phyloP scores from a whole-genome alignment of 2,329 filamentous ascomycete species.

The Epichloe amarillans region DNA sequence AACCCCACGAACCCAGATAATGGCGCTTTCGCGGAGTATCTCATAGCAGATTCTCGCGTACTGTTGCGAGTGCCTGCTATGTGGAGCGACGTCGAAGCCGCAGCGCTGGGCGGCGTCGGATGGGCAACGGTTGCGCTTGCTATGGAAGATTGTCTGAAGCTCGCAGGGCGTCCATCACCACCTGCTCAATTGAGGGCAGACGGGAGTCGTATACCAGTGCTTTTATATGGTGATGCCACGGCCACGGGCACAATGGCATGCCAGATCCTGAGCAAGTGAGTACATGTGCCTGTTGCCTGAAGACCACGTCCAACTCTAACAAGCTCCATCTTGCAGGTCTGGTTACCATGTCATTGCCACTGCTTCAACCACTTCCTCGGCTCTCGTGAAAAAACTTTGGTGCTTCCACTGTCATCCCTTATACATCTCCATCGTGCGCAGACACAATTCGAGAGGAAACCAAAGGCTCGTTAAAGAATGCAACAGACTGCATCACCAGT shows the following conservation, averaged over 20 bases:
- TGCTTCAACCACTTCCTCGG: not conserved
- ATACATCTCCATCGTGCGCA: not conserved
- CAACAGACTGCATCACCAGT: not conserved
- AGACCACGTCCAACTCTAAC: not conserved
- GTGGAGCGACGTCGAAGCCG: conserved; percentile 11
- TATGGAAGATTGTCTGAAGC: conserved; percentile 4
- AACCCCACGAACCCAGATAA: not conserved
- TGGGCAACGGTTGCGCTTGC: conserved; percentile 12
- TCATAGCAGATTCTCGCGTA: conserved; percentile 1
- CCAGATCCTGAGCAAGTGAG: conserved; percentile 15
- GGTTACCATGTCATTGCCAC: conserved; percentile 1
- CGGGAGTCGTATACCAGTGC: conserved; percentile 8
- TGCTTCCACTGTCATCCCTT: not conserved
- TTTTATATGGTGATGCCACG: conserved; percentile 18
- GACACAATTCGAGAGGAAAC: not conserved
- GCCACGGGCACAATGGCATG: conserved; percentile 16
- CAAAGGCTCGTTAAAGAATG: not conserved
- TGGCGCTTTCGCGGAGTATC: conserved; percentile 1
- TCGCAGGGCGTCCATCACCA: conserved; percentile 4
- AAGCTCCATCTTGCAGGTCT: not conserved
- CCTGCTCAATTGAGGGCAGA: not conserved
- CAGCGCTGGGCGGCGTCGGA: conserved; percentile 13
- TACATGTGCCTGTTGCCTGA: not conserved
- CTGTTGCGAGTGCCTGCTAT: conserved; percentile 10
- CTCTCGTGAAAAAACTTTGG: not conserved